phyloP scores from a whole-genome alignment of 2,329 filamentous ascomycete species.

The Claviceps paspali region DNA sequence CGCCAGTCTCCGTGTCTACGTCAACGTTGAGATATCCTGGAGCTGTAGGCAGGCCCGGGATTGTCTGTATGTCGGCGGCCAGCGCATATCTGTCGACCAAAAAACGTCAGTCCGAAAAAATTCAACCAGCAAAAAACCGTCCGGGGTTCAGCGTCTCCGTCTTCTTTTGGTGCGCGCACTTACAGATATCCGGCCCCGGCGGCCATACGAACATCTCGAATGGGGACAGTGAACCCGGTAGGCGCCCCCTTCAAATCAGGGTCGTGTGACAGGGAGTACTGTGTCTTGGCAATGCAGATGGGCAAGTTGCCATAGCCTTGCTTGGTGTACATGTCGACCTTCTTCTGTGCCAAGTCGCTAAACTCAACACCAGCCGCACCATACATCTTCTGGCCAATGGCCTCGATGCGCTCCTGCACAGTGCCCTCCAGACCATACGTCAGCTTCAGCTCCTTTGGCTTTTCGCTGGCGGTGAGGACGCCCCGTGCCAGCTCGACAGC shows the following conservation, averaged over 20 bases:
- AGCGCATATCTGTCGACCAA: conserved; percentile 56
- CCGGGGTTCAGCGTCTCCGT: not conserved
- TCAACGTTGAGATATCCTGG: conserved; percentile 94
- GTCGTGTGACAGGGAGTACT: conserved; percentile 92
- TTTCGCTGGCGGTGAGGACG: conserved; percentile 67
- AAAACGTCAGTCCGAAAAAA: conserved; percentile 17
- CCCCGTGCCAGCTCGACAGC: conserved; percentile 79
- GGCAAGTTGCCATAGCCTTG: conserved; percentile 88
- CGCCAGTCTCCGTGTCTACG: conserved; percentile 64
- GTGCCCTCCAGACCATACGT: conserved; percentile 68
- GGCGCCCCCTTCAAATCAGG: conserved; percentile 88
- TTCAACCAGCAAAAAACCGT: not conserved
- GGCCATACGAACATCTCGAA: conserved; percentile 84
- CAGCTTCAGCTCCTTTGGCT: conserved; percentile 75
- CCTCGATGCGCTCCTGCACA: conserved; percentile 79
- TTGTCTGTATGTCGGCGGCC: conserved; percentile 95
- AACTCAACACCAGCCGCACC: conserved; percentile 82
- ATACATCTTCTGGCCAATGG: conserved; percentile 87
- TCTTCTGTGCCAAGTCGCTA: conserved; percentile 84
- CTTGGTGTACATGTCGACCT: conserved; percentile 85
- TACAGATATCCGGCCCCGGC: conserved; percentile 85
- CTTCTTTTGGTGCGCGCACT: conserved; percentile 21
- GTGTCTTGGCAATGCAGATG: conserved; percentile 95
- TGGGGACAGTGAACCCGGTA: conserved; percentile 84
- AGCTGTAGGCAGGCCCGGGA: conserved; percentile 85